phyloP scores from a whole-genome alignment of 208 protist species.

The Wallacemonas sp. region DNA sequence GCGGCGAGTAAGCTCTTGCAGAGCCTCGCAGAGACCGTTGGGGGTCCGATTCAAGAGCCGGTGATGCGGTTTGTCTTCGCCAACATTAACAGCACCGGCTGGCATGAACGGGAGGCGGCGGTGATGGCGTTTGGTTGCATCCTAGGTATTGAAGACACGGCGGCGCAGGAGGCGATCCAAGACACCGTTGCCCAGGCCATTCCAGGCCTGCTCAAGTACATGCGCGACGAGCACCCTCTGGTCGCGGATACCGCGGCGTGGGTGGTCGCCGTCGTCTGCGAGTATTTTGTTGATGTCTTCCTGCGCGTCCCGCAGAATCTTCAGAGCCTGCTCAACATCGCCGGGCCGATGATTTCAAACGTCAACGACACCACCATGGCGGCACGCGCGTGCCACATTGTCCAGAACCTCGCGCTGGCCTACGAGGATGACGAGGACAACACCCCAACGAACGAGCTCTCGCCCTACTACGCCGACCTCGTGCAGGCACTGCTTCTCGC shows the following conservation, averaged over 20 bases:
- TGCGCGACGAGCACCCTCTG: slow-evolving; percentile 70
- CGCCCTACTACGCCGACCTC: slow-evolving; percentile 80
- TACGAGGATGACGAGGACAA: slow-evolving; percentile 78
- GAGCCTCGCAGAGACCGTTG: slow-evolving; percentile 80
- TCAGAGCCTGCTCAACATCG: slow-evolving; percentile 73
- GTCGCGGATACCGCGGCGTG: slow-evolving; percentile 95
- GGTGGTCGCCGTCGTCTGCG: slow-evolving; percentile 93
- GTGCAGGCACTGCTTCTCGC: slow-evolving; percentile 56
- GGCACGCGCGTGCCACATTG: slow-evolving; percentile 91
- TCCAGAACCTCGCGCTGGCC: slow-evolving; percentile 93
- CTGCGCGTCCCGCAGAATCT: slow-evolving; percentile 46
- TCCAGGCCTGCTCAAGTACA: slow-evolving; percentile 84
- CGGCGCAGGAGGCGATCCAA: slow-evolving; percentile 56
- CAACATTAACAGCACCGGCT: slow-evolving; percentile 91
- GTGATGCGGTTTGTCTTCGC: slow-evolving; percentile 94
- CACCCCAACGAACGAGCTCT: slow-evolving; percentile 78
- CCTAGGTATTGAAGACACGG: slow-evolving; percentile 88
- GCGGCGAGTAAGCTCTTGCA: slow-evolving; percentile 92
- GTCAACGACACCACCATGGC: slow-evolving; percentile 62
- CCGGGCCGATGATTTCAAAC: slow-evolving; percentile 58
- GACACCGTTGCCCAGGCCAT: slow-evolving; percentile 89
- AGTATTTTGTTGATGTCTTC: slow-evolving; percentile 85
- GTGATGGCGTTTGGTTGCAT: slow-evolving; percentile 96
- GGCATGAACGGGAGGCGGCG: slow-evolving; percentile 95
- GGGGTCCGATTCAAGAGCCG: slow-evolving; percentile 57